Evolutionary conservation across 805 yeast genomes (phyloP).

Genomic region (Barnettozyma californica): DNA sequence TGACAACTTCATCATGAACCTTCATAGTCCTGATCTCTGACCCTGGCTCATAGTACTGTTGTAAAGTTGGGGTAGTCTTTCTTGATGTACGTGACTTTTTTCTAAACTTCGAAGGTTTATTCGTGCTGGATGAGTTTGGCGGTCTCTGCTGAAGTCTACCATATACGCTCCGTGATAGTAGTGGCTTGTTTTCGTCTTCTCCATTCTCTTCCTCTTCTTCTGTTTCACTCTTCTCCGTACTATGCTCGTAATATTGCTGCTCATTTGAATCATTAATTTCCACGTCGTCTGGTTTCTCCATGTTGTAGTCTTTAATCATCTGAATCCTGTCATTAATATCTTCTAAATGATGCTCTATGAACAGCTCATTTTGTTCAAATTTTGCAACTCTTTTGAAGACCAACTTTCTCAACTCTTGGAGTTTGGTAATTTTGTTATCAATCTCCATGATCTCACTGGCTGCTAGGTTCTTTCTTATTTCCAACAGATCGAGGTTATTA

Average conservation of each 20-base stretch:
- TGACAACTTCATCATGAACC: constrained; percentile 50
- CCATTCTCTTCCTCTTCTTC: constrained; percentile 8
- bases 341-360: constrained; percentile 42
- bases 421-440: constrained; percentile 48
- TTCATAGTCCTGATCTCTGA: constrained; percentile 43
- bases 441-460: constrained; percentile 60
- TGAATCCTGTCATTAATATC: constrained; percentile 40
- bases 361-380: constrained; percentile 57
- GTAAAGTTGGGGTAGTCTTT: constrained; percentile 56
- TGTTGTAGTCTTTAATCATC: constrained; percentile 36
- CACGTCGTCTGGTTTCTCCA: constrained; percentile 27
- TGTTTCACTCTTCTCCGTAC: constrained; percentile 4
- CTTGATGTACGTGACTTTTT: constrained; percentile 31
- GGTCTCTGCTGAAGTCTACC: constrained; percentile 35
- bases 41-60: constrained; percentile 59
- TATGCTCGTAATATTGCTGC: constrained; percentile 3
- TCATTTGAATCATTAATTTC: constrained; percentile 7
- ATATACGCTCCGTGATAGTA: constrained; percentile 40
- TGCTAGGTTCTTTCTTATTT: constrained; percentile 59
- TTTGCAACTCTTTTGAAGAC: constrained; percentile 55
- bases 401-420: constrained; percentile 45
- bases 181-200: constrained; percentile 20
- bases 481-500: constrained; percentile 47
- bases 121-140: constrained; percentile 14
- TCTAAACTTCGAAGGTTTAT: constrained; percentile 18